A percentile compares a stretch with the other conserved stretches of the same genome.
These are phyloP conservation scores for Meyerozyma sp. DNA, from an alignment of 1,139 yeast species.

Conservation along the genomic window DNA sequence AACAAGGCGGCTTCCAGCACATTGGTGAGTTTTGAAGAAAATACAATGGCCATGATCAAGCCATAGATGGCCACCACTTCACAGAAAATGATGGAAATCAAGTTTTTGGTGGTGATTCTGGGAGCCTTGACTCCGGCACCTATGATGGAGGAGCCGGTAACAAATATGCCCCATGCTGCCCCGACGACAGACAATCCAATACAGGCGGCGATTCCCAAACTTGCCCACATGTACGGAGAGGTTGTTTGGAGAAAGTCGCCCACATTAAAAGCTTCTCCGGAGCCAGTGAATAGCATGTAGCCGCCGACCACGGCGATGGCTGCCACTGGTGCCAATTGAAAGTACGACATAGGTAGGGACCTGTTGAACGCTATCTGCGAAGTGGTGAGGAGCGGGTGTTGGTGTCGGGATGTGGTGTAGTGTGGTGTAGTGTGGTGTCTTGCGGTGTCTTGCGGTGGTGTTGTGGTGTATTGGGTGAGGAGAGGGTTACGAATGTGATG, in stretches of 20 bases:
- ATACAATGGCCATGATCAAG: slow-evolving; percentile 95
- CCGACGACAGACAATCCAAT: slow-evolving; percentile 95
- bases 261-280: slow-evolving; percentile 85
- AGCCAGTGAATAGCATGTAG: slow-evolving; percentile 82
- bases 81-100: slow-evolving; percentile 95
- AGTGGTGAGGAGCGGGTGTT: background rate
- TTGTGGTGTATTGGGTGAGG: background rate
- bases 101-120: slow-evolving; percentile 92
- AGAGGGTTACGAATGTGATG: background rate
- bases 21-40: slow-evolving; percentile 78
- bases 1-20: slow-evolving; percentile 59
- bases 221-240: slow-evolving; percentile 97
- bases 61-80: slow-evolving; percentile 99
- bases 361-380: background rate
- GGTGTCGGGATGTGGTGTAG: background rate
- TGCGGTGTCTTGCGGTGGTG: background rate
- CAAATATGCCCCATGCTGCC: slow-evolving; percentile 99
- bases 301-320: slow-evolving; percentile 29
- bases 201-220: slow-evolving; percentile 85
- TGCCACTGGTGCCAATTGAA: slow-evolving; percentile 2
- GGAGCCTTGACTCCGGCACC: slow-evolving; percentile 99
- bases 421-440: no score
- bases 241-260: slow-evolving; percentile 82
- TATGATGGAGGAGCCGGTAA: slow-evolving; percentile 88
- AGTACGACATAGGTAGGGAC: background rate